Conservation (phyloP, 305 asterid species). For the Rubia tinctorum region DNA sequence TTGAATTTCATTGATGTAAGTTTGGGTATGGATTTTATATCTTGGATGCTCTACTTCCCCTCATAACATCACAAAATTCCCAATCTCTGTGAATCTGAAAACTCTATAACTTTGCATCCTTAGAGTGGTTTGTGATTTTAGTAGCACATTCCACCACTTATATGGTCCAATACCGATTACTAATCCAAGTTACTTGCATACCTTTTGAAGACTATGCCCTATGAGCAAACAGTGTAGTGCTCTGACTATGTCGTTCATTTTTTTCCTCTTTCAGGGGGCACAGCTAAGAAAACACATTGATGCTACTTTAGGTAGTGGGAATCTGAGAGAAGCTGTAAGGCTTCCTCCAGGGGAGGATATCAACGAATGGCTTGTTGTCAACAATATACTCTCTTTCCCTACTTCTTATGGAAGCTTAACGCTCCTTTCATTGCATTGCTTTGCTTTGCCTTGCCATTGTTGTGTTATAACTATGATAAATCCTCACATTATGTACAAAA, state of each 20-base stretch:
- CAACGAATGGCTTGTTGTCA: slow-evolving; percentile 98
- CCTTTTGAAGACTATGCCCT: background rate
- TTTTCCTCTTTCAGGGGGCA: slow-evolving; percentile 64
- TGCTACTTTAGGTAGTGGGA: slow-evolving; percentile 95
- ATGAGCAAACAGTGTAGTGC: background rate
- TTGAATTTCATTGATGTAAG: background rate
- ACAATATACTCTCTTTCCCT: slow-evolving; percentile 48
- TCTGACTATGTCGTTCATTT: slow-evolving; percentile 7
- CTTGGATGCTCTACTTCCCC: background rate
- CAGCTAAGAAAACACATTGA: slow-evolving; percentile 92
- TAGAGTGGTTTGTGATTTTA: background rate
- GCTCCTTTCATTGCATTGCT: slow-evolving; percentile 6
- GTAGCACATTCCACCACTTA: background rate
- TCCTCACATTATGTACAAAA: background rate
- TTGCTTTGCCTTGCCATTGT: slow-evolving; percentile 7
- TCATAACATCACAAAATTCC: background rate
- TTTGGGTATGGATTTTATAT: background rate
- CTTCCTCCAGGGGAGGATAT: slow-evolving; percentile 96
- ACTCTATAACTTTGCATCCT: background rate
- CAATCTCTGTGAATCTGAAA: background rate
- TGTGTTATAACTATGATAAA: background rate
- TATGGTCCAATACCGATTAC: background rate
- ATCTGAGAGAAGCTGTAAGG: slow-evolving; percentile 92
- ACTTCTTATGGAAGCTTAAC: slow-evolving; percentile 6
- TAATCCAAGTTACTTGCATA: background rate